A percentile compares a stretch with the other conserved stretches of the same genome.
These are phyloP conservation scores for Pseudocercospora cruenta DNA, from an alignment of 2,329 filamentous ascomycete genomes.

Conservation along the genomic window DNA sequence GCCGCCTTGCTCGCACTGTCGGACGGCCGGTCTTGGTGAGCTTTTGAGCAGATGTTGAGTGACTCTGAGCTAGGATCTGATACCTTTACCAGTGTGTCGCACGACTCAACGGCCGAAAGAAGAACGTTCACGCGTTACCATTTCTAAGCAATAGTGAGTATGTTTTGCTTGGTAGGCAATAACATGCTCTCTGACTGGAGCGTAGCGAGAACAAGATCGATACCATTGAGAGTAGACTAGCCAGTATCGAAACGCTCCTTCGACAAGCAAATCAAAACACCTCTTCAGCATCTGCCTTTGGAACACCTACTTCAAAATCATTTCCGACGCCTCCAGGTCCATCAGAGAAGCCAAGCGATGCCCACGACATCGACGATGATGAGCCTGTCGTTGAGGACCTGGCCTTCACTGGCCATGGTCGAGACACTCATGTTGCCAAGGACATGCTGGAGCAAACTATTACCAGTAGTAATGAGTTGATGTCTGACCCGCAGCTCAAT, in stretches of 20 bases:
- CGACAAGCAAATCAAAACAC: not conserved
- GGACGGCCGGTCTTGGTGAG: constrained; percentile 2
- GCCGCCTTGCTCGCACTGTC: constrained; percentile 10
- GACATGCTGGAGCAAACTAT: constrained; percentile 10
- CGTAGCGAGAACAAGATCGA: constrained; percentile 11
- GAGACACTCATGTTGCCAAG: not conserved
- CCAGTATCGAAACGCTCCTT: constrained; percentile 7
- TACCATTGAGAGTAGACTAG: constrained; percentile 4
- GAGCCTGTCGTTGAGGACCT: constrained; percentile 1
- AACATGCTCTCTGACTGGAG: not conserved
- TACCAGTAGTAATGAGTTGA: not conserved
- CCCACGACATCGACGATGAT: not conserved
- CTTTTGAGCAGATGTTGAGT: not conserved
- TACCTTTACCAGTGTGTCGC: not conserved
- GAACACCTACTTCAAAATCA: not conserved
- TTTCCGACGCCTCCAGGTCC: not conserved
- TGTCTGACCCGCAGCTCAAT: constrained; percentile 3
- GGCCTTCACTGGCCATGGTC: not conserved
- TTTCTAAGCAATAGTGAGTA: constrained; percentile 5
- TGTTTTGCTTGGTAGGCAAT: not conserved
- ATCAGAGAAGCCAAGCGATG: not conserved
- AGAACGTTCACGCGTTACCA: constrained; percentile 7
- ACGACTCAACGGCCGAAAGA: constrained; percentile 8
- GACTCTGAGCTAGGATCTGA: not conserved
- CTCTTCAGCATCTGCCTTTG: not conserved